These are phyloP conservation scores for Morella rubra DNA, from an alignment of 306 rosid species.

Conservation along the genomic window DNA sequence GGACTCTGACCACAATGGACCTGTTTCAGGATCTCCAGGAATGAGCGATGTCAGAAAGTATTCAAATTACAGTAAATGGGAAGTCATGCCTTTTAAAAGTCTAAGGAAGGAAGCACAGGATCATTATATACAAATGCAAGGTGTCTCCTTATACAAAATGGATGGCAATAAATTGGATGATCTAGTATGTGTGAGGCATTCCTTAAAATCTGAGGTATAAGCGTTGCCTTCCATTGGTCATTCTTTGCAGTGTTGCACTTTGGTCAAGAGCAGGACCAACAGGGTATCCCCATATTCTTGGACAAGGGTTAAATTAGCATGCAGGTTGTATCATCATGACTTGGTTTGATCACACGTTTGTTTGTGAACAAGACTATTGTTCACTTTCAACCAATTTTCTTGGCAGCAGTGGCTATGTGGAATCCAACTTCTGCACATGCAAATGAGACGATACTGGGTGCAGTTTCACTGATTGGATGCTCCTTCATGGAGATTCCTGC, in stretches of 20 bases:
- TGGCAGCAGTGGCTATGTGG: conserved; percentile 22
- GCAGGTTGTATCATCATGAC: conserved; percentile 1
- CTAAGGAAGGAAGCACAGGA: conserved; percentile 76
- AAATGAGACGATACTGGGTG: conserved; percentile 4
- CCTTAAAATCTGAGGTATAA: conserved; percentile 50
- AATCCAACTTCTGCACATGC: conserved; percentile 15
- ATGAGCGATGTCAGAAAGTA: conserved; percentile 75
- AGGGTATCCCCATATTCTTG: neutral
- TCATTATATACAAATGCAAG: conserved; percentile 75
- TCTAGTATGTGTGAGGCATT: conserved; percentile 87
- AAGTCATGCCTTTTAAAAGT: conserved; percentile 71
- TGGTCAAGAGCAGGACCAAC: conserved; percentile 19
- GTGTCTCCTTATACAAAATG: conserved; percentile 88
- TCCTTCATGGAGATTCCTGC: conserved; percentile 22
- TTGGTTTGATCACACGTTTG: conserved; percentile 2
- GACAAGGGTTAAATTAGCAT: conserved; percentile 1
- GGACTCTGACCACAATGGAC: conserved; percentile 61
- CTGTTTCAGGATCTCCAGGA: conserved; percentile 81
- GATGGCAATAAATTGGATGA: conserved; percentile 96
- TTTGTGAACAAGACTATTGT: neutral
- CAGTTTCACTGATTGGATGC: conserved; percentile 22
- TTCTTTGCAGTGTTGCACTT: conserved; percentile 21
- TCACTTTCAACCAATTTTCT: conserved; percentile 17
- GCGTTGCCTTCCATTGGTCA: conserved; percentile 15
- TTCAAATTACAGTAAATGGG: conserved; percentile 89